Percentiles rank a stretch among this genome's conserved stretches.
phyloP scores from a whole-genome alignment of 768 basidiomycete genomes.

The Phlebiopsis gigantea region DNA sequence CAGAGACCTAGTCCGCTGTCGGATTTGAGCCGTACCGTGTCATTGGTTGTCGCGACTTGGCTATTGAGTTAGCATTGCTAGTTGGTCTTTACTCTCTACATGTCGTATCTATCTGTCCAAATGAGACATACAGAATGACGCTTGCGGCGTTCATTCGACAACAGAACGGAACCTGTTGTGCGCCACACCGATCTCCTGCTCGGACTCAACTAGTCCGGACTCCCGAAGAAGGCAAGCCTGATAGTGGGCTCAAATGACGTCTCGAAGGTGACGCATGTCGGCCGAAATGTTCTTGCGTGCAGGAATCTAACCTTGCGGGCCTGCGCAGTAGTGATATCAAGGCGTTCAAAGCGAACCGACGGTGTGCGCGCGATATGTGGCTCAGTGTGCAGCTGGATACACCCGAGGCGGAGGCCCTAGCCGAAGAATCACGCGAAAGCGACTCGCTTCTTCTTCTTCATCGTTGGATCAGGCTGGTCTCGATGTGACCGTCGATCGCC shows the following conservation, averaged over 20 bases:
- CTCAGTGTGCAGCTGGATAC: no score
- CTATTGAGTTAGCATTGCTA: no score
- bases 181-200: not conserved
- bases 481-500: not conserved
- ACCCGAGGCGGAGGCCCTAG: not conserved
- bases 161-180: not conserved
- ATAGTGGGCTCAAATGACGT: not conserved
- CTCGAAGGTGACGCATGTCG: no score
- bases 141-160: not conserved
- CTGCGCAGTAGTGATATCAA: no score
- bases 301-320: no score
- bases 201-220: not conserved
- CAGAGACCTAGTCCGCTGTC: conserved; percentile 6
- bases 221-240: no score
- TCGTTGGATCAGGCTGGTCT: not conserved
- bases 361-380: no score
- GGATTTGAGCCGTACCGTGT: not conserved
- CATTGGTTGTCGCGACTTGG: no score
- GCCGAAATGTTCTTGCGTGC: no score
- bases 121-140: not conserved
- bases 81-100: no score
- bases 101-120: no score
- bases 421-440: conserved; percentile 8
- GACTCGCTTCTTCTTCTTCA: not conserved
- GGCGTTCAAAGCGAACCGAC: no score